Evolutionary conservation across 164 flowering plant species (phyloP), one percentile per base, ranked within the genome.

Genomic region (Cinnamomum micranthum): DNA sequence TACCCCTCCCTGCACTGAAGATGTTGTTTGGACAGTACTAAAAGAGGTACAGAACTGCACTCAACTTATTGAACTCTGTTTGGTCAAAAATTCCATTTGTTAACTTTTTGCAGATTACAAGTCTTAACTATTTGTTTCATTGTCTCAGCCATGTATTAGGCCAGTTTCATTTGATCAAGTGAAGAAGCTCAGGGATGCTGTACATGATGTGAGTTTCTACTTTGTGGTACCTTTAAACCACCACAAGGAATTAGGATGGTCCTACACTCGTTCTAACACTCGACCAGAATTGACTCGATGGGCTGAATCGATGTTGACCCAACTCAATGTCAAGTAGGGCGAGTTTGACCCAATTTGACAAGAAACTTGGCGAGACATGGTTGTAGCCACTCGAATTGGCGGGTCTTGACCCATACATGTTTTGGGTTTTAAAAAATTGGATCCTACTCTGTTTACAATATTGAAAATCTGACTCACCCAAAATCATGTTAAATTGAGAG

Each of bases 1-100:
- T 4, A 78, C 79, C 69, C 91, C 95, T 14, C 92, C 95, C 2
- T 90, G 95, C 82, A 82, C 92, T 13, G 76, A 87, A 77, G 76
- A 80, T 65, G 87, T 88, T 11, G 23, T 75, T 0, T 90, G 94
- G 94, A 84, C 87, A 31, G 83, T 90, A 11, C 69, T 84, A 4
- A 73, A 68, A 69, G 81, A 86, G 89, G 92, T 89, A 35, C 47
- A 6, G 10, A 35, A 35, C 2, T 2, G 33, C 59, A n/a, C 14
- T 19, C 35, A 47, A 31, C 47, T 35, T 35, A 35, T 35, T 35
- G 10, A 35, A 35, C 47, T 35, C 47, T 35, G 47, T 35, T 35
- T 6, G 47, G 47, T 35, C 47, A 6, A 3, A 52, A n/a, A 4
- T n/a, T 3, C 15, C 67, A 10, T 64, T 27, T 10, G 28, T 64